Percentiles rank a stretch among this genome's conserved stretches.
Evolutionary conservation across 2,329 filamentous ascomycete genomes (phyloP).

Genomic region (Laburnicola sp.): DNA sequence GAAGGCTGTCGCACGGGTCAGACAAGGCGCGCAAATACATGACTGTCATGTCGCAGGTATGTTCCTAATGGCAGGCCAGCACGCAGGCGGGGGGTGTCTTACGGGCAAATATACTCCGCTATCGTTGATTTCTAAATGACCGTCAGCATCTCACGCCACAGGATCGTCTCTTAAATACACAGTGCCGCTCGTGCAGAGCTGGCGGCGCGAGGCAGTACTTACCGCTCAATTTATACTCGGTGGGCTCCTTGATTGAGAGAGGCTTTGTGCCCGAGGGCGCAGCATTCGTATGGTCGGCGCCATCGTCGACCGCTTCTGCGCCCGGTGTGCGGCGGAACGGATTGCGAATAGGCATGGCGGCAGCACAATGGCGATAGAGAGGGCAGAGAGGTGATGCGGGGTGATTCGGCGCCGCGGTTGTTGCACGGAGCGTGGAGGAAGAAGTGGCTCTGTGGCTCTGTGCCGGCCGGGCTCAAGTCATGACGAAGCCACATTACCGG

Average conservation of each 20-base stretch:
- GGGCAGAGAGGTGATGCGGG: constrained; percentile 22
- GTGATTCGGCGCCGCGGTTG: constrained; percentile 20
- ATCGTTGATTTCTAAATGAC: constrained; percentile 82
- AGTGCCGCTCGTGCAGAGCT: constrained; percentile 7
- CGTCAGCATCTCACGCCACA: constrained; percentile 28
- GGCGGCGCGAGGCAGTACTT: constrained; percentile 30
- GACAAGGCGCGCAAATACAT: constrained; percentile 5
- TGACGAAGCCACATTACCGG: background rate
- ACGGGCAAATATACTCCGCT: constrained; percentile 93
- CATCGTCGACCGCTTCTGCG: constrained; percentile 39
- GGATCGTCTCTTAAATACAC: constrained; percentile 6
- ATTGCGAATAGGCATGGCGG: constrained; percentile 48
- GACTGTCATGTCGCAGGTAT: constrained; percentile 1
- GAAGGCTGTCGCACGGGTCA: constrained; percentile 59
- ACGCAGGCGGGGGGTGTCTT: constrained; percentile 42
- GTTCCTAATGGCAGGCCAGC: background rate
- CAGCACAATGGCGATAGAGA: constrained; percentile 18
- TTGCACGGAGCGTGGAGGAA: constrained; percentile 7
- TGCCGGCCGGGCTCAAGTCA: background rate
- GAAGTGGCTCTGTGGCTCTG: constrained; percentile 4
- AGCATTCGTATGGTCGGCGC: constrained; percentile 37
- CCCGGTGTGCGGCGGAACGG: constrained; percentile 45
- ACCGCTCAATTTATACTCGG: constrained; percentile 60
- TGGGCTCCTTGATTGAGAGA: constrained; percentile 50
- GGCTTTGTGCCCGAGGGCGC: constrained; percentile 44